Conservation (phyloP, 108 stramenopile species). For the Fistulifera solaris region DNA sequence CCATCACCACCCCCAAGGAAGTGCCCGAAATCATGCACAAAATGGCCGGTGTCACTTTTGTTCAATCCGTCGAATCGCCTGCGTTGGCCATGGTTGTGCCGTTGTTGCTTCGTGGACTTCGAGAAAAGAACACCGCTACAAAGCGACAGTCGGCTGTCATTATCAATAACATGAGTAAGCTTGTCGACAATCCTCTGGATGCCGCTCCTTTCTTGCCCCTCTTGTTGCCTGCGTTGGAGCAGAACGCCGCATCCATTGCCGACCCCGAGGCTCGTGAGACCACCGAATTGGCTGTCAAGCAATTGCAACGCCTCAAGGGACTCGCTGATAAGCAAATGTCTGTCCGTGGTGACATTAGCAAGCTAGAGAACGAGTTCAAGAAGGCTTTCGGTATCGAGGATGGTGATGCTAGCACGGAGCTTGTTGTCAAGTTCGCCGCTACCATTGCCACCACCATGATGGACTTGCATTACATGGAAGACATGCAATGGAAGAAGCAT, state of each 20-base stretch:
- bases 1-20: conserved; percentile 92
- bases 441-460: conserved; percentile 79
- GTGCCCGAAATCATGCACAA: conserved; percentile 95
- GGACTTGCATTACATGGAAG: conserved; percentile 87
- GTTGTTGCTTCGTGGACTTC: conserved; percentile 92
- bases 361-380: conserved; percentile 62
- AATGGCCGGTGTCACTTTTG: conserved; percentile 95
- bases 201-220: conserved; percentile 95
- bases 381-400: conserved; percentile 41
- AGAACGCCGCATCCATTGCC: conserved; percentile 88
- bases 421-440: conserved; percentile 55
- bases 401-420: conserved; percentile 38
- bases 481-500: conserved; percentile 85
- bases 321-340: conserved; percentile 75
- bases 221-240: conserved; percentile 91
- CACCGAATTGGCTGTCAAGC: conserved; percentile 79
- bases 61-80: conserved; percentile 96
- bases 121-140: conserved; percentile 83
- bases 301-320: conserved; percentile 75
- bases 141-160: conserved; percentile 98
- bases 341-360: conserved; percentile 75
- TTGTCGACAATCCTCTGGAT: conserved; percentile 93
- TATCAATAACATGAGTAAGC: conserved; percentile 97
- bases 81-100: conserved; percentile 99
- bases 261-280: conserved; percentile 92